Evolutionary conservation across 2,329 filamentous ascomycete genomes (phyloP).

Genomic region (Bertia moriformis): DNA sequence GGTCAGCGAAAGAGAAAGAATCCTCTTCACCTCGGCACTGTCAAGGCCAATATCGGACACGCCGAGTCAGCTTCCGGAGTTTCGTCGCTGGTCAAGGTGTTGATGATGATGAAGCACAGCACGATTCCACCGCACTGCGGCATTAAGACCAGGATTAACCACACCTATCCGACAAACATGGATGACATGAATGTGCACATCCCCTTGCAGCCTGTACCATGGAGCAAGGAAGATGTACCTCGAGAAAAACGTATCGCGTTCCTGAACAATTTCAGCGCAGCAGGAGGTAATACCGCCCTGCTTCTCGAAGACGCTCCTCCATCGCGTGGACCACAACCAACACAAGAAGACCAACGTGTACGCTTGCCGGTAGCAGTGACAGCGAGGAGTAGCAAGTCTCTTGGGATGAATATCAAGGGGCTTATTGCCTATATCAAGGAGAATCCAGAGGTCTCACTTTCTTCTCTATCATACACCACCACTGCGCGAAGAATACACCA

Average conservation of each 20-base stretch:
- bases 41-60: conserved; percentile 28
- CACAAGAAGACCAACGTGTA: too few relatives aligned
- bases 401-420: conserved; percentile 25
- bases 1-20: conserved; percentile 5
- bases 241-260: background rate
- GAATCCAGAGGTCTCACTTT: conserved; percentile 19
- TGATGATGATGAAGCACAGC: conserved; percentile 24
- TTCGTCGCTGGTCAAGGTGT: conserved; percentile 19
- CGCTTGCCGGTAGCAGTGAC: conserved; percentile 44
- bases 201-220: background rate
- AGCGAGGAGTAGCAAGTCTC: conserved; percentile 22
- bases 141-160: conserved; percentile 23
- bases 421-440: conserved; percentile 24
- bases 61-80: conserved; percentile 21
- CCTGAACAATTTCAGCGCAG: conserved; percentile 9
- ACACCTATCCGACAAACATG: background rate
- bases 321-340: conserved; percentile 15
- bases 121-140: conserved; percentile 28
- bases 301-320: conserved; percentile 26
- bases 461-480: conserved; percentile 35
- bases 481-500: conserved; percentile 29
- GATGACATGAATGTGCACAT: background rate
- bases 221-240: background rate
- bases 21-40: conserved; percentile 21
- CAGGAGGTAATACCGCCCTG: conserved; percentile 36